phyloP scores from a whole-genome alignment of 495 filamentous ascomycete genomes.

The Usnea hakonensis region DNA sequence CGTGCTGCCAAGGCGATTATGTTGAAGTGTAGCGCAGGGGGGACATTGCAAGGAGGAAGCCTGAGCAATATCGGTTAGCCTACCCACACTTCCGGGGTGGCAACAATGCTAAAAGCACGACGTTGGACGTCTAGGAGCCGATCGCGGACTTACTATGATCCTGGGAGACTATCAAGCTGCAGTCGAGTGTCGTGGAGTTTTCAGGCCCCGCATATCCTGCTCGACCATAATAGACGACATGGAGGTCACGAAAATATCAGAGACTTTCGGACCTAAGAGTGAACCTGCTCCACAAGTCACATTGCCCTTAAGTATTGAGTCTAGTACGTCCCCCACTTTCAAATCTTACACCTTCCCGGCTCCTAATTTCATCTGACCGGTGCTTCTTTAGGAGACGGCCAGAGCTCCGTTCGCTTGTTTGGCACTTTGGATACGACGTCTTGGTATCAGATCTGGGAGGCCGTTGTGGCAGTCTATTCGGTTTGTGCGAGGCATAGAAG shows the following conservation, averaged over 20 bases:
- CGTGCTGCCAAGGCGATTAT: background rate
- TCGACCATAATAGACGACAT: background rate
- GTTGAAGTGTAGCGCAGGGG: background rate
- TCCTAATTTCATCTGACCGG: background rate
- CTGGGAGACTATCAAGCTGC: background rate
- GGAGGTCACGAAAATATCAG: background rate
- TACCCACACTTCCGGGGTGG: background rate
- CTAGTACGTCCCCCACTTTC: background rate
- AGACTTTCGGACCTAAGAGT: background rate
- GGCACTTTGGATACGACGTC: background rate
- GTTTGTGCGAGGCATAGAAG: background rate
- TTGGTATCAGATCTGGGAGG: background rate
- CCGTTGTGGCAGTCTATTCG: background rate
- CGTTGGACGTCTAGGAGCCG: background rate
- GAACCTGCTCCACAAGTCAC: background rate
- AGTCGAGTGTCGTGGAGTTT: background rate
- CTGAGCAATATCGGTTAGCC: background rate
- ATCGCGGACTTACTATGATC: background rate
- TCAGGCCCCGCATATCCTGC: background rate
- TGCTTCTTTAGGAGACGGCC: background rate
- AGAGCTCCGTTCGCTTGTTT: background rate
- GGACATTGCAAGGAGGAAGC: background rate
- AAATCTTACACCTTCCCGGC: background rate
- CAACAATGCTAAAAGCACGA: background rate
- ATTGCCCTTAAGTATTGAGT: background rate